Base-by-base conservation (phyloP, 2,329 filamentous ascomycete species). In the Achaetomium macrosporum region DNA sequence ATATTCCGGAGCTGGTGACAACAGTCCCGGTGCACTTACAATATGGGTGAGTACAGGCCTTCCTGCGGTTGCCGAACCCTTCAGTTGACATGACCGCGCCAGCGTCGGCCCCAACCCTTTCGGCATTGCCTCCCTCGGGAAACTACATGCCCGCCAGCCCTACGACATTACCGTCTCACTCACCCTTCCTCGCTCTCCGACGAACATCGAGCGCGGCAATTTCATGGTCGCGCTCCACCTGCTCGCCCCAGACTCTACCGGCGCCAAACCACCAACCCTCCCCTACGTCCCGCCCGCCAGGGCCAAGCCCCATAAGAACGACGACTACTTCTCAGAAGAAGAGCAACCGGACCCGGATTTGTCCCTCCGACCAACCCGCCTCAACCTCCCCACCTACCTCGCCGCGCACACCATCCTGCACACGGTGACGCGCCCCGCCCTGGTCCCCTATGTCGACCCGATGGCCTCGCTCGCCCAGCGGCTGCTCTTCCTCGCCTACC, bases 221-320 rank as follows among this genome's bases (percentile, higher is more conserved):
- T 97, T 96, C 75, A 99, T 99, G 93, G 74, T 97, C 16, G 85
- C 88, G 43, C 73, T 96, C 15, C 79, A 83, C 55, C 79, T 96
- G 77, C 88, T 46, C 76, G 76, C 25, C 70, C 11, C 49, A 29
- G 25, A 35, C 9, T 13, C 39, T 4, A 15, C 33, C 33, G 33
- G 10, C 15, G 36, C 47, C n/a, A 9, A 40, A 8, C 9, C 40
- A 19, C 7, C 35, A 31, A 19, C n/a, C 7, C 36, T 45, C 36
- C 47, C 48, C 12, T 52, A 52, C 42, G 37, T 49, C 25, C 36
- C 47, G 4, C 50, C 54, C 8, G n/a, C 40, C 29, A 11, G 33
- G 11, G 33, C 33, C 11, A 11, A 11, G 11, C 10, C 33, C 33
- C 33, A 3, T 11, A 15, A 35, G 33, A 5, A 35, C 33, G 11